These are phyloP conservation scores for Candida bentonensis DNA, from an alignment of 805 yeast species.

Conservation along the genomic window DNA sequence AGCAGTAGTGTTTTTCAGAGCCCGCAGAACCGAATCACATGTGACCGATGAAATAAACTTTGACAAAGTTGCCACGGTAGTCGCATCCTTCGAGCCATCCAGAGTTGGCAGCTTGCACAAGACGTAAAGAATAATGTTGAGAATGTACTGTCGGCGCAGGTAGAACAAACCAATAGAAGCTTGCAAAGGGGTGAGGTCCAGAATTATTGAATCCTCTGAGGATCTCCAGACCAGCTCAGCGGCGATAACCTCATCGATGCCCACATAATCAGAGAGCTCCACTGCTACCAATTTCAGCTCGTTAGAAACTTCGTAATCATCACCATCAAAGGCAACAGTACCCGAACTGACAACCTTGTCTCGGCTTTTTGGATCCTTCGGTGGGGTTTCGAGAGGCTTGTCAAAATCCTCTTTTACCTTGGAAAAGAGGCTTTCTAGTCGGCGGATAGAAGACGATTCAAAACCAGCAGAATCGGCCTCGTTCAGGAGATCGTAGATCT, in stretches of 20 bases:
- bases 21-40: slow-evolving; percentile 25
- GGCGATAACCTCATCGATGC: slow-evolving; percentile 62
- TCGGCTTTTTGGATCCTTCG: slow-evolving; percentile 7
- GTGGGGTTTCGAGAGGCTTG: neutral
- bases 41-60: neutral
- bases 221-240: slow-evolving; percentile 55
- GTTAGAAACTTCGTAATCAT: slow-evolving; percentile 1
- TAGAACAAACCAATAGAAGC: slow-evolving; percentile 55
- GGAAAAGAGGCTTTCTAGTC: neutral
- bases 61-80: neutral
- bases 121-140: slow-evolving; percentile 28
- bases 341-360: slow-evolving; percentile 11
- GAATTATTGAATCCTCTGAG: slow-evolving; percentile 23
- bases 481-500: neutral
- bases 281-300: slow-evolving; percentile 27
- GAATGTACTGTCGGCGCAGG: slow-evolving; percentile 54
- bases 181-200: slow-evolving; percentile 21
- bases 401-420: neutral
- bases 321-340: slow-evolving; percentile 11
- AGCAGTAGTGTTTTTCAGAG: slow-evolving; percentile 46
- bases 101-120: slow-evolving; percentile 12
- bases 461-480: neutral
- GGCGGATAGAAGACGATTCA: neutral
- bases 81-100: slow-evolving; percentile 4
- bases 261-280: slow-evolving; percentile 45